Base-by-base conservation (phyloP, 495 filamentous ascomycete species). In the Jackrogersella minutella region DNA sequence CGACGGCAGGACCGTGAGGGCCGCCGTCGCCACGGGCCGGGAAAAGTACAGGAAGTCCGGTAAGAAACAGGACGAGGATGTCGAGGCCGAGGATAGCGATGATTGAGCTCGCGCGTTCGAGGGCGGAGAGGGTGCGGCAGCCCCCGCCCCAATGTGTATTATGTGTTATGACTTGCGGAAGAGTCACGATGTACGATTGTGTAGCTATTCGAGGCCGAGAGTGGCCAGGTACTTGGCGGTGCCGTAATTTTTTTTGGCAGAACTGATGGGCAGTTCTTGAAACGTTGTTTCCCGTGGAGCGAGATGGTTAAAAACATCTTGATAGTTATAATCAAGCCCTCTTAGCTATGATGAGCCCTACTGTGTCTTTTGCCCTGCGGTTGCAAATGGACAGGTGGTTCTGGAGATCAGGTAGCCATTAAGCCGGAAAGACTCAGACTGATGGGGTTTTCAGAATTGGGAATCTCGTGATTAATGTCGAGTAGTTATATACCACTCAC, bases 1-100 rank as follows among this genome's bases (percentile, higher is more conserved):
- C 73, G 89, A 81, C 21, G 88, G 88, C 4, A 85, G 82, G n/a
- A 83, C 82, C 9, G 89, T 97, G 5, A 82, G 86, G 67, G 94
- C 94, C 5, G 91, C 90, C 62, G 84, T 94, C 37, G 85, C 88
- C 0, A 85, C 90, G 22, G 92, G 91, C 2, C 82, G 79, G 36
- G 91, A 96, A 78, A 86, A 84, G 56, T 97, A 93, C 70, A 87
- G 84, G 70, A 93, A 91, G 79, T 86, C 82, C 3, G 84, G 79
- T 57, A 80, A 78, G 51, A 81, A 84, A 55, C 79, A 77, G 44
- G 76, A 65, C 21, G 78, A 73, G 1, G 76, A 75, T 0, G 72
- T 72, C 2, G 76, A 75, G 1, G 73, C 74, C 8, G 77, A 78
- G n/a, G 78, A 77, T 5, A 76, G 71, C 22, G 79, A 80, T 40